phyloP scores from a whole-genome alignment of 345 rosid species.

The Citrus cavaleriei region DNA sequence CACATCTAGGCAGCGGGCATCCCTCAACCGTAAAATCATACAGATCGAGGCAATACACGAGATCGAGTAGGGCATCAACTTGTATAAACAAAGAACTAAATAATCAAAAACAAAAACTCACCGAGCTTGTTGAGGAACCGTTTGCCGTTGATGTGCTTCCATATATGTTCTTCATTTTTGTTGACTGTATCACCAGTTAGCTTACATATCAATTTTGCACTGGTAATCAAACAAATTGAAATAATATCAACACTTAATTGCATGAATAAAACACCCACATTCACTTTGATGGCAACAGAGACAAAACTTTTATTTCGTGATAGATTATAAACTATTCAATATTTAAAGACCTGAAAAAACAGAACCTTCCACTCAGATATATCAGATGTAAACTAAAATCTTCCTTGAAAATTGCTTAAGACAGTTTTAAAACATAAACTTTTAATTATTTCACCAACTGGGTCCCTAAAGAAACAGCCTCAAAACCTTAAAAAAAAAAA shows the following conservation, averaged over 20 bases:
- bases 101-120: constrained; percentile 14
- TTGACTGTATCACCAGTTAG: constrained; percentile 83
- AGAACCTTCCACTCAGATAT: not conserved
- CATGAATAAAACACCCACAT: not conserved
- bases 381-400: not conserved
- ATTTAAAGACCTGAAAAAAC: not conserved
- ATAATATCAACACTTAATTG: not conserved
- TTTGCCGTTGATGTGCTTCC: constrained; percentile 86
- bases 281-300: not conserved
- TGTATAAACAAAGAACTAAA: not conserved
- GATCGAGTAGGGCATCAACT: not conserved
- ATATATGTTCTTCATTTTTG: constrained; percentile 85
- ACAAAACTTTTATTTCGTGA: not conserved
- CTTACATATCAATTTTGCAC: constrained; percentile 82
- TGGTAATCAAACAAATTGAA: constrained; percentile 24
- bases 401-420: too few species aligned
- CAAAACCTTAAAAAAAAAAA: not conserved
- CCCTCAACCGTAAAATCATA: not conserved
- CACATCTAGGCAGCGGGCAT: not conserved
- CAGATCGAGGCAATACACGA: not conserved
- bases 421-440: not conserved
- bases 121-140: constrained; percentile 85
- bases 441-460: not conserved
- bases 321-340: too few species aligned
- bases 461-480: not conserved